Evolutionary conservation across 2,329 filamentous ascomycete species (phyloP).

Genomic region (Exophiala aquamarina): DNA sequence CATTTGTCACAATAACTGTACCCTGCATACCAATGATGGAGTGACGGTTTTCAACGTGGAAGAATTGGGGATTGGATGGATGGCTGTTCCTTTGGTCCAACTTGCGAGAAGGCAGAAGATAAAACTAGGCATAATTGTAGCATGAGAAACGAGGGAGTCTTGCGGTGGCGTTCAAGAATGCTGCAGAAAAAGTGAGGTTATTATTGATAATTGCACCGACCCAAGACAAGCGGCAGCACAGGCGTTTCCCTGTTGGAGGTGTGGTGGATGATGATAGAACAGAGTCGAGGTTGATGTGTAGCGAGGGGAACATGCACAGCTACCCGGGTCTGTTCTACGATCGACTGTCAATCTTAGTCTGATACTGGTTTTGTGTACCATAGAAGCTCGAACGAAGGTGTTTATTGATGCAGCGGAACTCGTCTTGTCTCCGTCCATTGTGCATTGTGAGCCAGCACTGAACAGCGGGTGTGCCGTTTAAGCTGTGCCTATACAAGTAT

Average conservation of each 20-base stretch:
- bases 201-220: constrained; percentile 16
- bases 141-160: constrained; percentile 24
- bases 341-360: too few species aligned
- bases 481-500: too few species aligned
- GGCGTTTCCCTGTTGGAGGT: not conserved
- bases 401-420: constrained; percentile 4
- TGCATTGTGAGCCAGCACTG: too few species aligned
- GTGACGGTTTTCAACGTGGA: constrained; percentile 8
- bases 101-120: constrained; percentile 9
- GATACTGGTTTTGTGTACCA: constrained; percentile 12
- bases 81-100: not conserved
- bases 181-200: constrained; percentile 15
- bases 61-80: constrained; percentile 2
- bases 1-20: constrained; percentile 15
- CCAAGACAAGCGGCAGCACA: not conserved
- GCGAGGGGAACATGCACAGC: too few species aligned
- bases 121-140: constrained; percentile 16
- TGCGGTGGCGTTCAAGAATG: constrained; percentile 9
- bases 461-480: not conserved
- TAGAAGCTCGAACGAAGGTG: constrained; percentile 2
- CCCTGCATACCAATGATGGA: constrained; percentile 17
- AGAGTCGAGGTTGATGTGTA: not conserved
- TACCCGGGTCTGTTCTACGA: not conserved
- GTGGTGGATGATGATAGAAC: not conserved
- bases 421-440: not conserved